Percentiles rank a stretch among this genome's conserved stretches.
These are phyloP conservation scores for Sambucus nigra DNA, from an alignment of 129 eudicot species.

Conservation along the genomic window DNA sequence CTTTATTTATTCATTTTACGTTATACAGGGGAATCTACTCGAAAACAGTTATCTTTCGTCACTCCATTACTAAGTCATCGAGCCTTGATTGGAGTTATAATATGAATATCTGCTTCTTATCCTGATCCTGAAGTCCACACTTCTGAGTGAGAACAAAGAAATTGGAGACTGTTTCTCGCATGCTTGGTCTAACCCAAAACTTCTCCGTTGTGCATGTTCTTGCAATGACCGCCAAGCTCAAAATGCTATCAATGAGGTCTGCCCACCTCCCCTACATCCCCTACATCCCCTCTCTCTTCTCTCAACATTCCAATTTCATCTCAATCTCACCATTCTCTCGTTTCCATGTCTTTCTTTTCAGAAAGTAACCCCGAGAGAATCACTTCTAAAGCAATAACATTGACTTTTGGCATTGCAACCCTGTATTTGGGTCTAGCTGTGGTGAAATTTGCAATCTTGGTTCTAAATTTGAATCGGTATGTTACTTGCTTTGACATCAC, in stretches of 20 bases:
- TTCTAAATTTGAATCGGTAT: constrained; percentile 69
- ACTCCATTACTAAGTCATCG: too few species aligned
- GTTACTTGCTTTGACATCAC: constrained; percentile 53
- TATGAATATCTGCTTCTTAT: constrained; percentile 37
- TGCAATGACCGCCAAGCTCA: constrained; percentile 56
- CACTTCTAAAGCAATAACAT: constrained; percentile 59
- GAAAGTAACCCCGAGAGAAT: constrained; percentile 61
- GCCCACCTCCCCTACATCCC: constrained; percentile 62
- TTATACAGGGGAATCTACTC: constrained; percentile 2
- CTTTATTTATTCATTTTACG: not conserved
- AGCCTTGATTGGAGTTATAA: constrained; percentile 44
- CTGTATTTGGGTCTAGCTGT: constrained; percentile 40
- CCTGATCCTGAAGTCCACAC: constrained; percentile 38
- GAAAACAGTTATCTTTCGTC: constrained; percentile 1
- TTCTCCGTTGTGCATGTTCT: constrained; percentile 68
- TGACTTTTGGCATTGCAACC: constrained; percentile 42
- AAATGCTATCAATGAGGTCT: constrained; percentile 52
- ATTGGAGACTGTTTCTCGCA: constrained; percentile 64
- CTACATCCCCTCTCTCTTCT: constrained; percentile 36
- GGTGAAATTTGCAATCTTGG: constrained; percentile 55
- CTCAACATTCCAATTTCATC: constrained; percentile 42
- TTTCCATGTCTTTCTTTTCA: constrained; percentile 61
- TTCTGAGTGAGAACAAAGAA: constrained; percentile 56
- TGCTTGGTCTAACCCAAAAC: constrained; percentile 51
- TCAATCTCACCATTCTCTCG: constrained; percentile 44